Base-by-base conservation (phyloP, 2,329 filamentous ascomycete genomes). In the Myriangium duriaei region DNA sequence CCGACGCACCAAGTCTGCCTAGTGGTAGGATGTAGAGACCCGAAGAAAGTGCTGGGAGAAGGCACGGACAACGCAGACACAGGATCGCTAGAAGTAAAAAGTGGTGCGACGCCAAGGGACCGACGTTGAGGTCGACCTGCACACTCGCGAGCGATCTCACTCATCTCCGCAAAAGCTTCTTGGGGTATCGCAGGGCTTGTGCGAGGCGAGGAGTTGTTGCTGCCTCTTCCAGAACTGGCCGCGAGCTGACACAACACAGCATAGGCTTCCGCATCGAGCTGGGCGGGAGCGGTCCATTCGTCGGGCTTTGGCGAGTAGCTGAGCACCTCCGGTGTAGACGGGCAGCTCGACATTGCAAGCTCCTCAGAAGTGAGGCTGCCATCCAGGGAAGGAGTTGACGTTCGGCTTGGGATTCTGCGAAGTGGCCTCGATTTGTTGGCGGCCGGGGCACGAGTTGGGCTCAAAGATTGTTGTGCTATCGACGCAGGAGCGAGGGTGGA, bases 1-100 rank as follows among this genome's bases (percentile, higher is more conserved):
- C 55, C 51, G 16, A 79, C 63, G 51, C 84, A 76, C 88, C 88
- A 96, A 10, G 87, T 91, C 51, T 79, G 76, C 37, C 86, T 76
- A 26, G 79, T 76, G 17, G 75, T 72, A 3, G 79, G 74, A 26
- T 81, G 83, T 17, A 95, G 71, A 0, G 81, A 85, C 2, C 83
- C 83, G 60, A 95, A 95, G 67, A 95, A 95, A 1, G 81, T 85
- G 16, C 84, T 81, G 0, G 88, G 88, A 0, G 88, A 95, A 4
- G 87, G 88, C 21, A 96, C 86, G 16, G 87, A 87, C 13, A 95
- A 71, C 42, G 74, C 77, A 13, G 82, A 87, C 45, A 95, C 70
- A 28, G 79, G 81, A 40, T 79, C 78, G 11, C 77, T 66, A 10
- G 19, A 19, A 28, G 30, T 7, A 33, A 6, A 21, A 32, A 29